Conservation (phyloP, 2,329 filamentous ascomycete genomes). For the Fusarium heterosporum region DNA sequence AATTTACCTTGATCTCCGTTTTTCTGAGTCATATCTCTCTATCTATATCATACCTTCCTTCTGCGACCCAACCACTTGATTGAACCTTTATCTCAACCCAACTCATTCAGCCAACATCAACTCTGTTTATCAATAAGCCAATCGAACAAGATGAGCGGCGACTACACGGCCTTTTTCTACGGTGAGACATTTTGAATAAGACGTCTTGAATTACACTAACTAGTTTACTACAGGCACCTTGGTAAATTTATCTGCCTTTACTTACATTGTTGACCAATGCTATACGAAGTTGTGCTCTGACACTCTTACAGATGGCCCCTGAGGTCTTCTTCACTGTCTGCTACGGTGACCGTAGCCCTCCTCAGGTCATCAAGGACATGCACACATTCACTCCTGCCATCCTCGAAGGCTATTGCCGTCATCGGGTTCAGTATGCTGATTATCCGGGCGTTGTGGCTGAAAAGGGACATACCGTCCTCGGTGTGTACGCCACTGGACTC, state of each 20-base stretch:
- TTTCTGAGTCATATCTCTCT: neutral
- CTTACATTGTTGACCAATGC: neutral
- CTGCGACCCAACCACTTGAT: neutral
- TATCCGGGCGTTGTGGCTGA: conserved; percentile 82
- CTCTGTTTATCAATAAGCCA: neutral
- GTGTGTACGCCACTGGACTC: conserved; percentile 81
- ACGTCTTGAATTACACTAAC: neutral
- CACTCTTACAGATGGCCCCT: conserved; percentile 74
- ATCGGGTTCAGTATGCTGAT: conserved; percentile 75
- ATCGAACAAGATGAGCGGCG: conserved; percentile 54
- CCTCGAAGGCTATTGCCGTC: conserved; percentile 78
- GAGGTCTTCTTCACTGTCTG: conserved; percentile 88
- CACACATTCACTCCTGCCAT: conserved; percentile 78
- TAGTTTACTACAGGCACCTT: conserved; percentile 49
- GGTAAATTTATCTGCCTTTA: conserved; percentile 41
- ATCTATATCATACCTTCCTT: neutral
- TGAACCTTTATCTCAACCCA: neutral
- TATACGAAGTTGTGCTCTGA: conserved; percentile 20
- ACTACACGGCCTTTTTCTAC: conserved; percentile 67
- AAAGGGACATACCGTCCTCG: conserved; percentile 71
- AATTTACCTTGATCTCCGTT: neutral
- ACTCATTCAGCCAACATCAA: neutral
- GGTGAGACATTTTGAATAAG: conserved; percentile 53
- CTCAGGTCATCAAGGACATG: conserved; percentile 65
- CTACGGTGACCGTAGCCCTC: conserved; percentile 67